phyloP scores from a whole-genome alignment of 2,329 filamentous ascomycete genomes.

The Coniochaeta sp. region DNA sequence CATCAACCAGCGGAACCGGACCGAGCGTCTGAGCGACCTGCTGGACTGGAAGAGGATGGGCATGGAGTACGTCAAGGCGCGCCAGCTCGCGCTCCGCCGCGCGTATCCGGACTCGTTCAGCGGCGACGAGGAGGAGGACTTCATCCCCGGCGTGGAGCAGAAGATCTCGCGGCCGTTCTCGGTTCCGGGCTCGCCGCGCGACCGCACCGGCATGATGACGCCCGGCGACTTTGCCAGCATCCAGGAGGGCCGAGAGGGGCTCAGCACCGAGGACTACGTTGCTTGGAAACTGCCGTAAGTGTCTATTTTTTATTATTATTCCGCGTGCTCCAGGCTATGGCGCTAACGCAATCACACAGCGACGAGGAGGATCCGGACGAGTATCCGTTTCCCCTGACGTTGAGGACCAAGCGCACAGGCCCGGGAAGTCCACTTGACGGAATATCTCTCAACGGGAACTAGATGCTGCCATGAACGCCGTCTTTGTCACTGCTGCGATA shows the following conservation, averaged over 20 bases:
- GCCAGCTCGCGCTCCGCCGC: conserved; percentile 82
- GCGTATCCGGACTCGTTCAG: conserved; percentile 86
- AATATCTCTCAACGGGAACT: conserved; percentile 32
- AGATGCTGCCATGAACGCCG: conserved; percentile 6
- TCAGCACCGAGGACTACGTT: conserved; percentile 96
- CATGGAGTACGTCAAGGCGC: conserved; percentile 97
- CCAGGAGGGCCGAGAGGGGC: conserved; percentile 86
- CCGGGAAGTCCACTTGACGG: conserved; percentile 33
- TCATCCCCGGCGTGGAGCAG: conserved; percentile 85
- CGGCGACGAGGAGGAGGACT: conserved; percentile 75
- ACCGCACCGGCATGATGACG: conserved; percentile 96
- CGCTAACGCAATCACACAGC: conserved; percentile 40
- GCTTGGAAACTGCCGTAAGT: conserved; percentile 98
- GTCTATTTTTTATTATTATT: not conserved
- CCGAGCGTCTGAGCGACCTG: conserved; percentile 87
- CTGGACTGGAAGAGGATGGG: conserved; percentile 99
- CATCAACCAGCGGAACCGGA: conserved; percentile 97
- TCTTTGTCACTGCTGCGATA: not conserved
- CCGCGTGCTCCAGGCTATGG: not conserved
- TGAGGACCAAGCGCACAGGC: conserved; percentile 43
- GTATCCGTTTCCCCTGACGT: conserved; percentile 52
- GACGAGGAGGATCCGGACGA: conserved; percentile 89
- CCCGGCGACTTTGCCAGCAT: conserved; percentile 95
- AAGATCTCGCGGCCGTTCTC: conserved; percentile 95
- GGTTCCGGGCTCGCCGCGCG: conserved; percentile 85